phyloP scores from a whole-genome alignment of 805 yeast genomes.

The Starmerella scarabaei region DNA sequence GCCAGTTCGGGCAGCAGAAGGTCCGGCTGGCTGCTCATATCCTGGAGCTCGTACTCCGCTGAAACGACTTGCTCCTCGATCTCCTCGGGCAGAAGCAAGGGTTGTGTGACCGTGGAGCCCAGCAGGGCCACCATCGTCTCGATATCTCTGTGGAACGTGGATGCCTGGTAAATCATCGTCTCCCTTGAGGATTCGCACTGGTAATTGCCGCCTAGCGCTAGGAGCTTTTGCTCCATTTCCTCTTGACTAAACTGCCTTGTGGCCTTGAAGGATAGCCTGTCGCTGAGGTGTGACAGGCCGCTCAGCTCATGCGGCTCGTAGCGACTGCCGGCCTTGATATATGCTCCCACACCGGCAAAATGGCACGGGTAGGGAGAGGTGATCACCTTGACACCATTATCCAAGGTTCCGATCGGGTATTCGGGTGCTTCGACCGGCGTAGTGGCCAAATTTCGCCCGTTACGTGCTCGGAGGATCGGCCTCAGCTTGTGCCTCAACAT shows the following conservation, averaged over 20 bases:
- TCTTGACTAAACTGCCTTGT: slow-evolving; percentile 34
- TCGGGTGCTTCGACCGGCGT: not conserved
- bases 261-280: slow-evolving; percentile 57
- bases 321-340: slow-evolving; percentile 82
- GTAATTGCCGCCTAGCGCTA: slow-evolving; percentile 81
- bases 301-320: slow-evolving; percentile 48
- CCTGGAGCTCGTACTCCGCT: slow-evolving; percentile 70
- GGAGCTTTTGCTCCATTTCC: slow-evolving; percentile 62
- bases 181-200: slow-evolving; percentile 90
- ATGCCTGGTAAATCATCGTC: slow-evolving; percentile 83
- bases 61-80: slow-evolving; percentile 58
- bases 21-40: slow-evolving; percentile 73
- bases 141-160: slow-evolving; percentile 78
- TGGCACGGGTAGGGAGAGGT: slow-evolving; percentile 82
- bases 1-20: slow-evolving; percentile 78
- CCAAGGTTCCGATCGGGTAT: slow-evolving; percentile 30
- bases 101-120: slow-evolving; percentile 64
- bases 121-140: slow-evolving; percentile 65
- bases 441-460: not conserved
- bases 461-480: not conserved
- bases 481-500: no score
- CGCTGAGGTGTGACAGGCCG: slow-evolving; percentile 75
- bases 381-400: slow-evolving; percentile 71
- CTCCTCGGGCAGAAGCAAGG: slow-evolving; percentile 56
- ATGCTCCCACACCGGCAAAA: slow-evolving; percentile 81